phyloP scores from a whole-genome alignment of 169 alveolate species.

The Cyclospora cayetanensis region DNA sequence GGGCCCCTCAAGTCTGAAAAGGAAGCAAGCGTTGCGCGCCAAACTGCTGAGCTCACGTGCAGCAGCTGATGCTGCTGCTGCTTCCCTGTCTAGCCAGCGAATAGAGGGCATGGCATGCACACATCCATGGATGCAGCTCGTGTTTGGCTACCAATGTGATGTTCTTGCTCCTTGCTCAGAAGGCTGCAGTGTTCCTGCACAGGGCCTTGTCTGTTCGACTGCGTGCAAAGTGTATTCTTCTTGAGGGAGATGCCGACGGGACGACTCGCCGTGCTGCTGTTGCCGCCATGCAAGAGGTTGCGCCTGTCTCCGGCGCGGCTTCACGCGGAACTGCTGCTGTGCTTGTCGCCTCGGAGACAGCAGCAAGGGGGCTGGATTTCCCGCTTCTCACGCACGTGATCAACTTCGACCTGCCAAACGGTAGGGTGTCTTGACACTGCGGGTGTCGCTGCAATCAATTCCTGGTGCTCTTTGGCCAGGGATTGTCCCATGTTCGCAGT shows the following conservation, averaged over 20 bases:
- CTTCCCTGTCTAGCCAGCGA: neutral
- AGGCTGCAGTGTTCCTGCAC: neutral
- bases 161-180: neutral
- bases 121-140: neutral
- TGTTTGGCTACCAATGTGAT: too few species aligned
- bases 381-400: conserved; percentile 64
- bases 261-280: neutral
- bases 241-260: neutral
- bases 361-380: conserved; percentile 64
- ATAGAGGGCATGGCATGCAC: too few species aligned
- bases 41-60: too few species aligned
- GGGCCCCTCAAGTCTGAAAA: neutral
- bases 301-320: neutral
- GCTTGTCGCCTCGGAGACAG: conserved; percentile 56
- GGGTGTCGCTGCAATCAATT: neutral
- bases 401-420: conserved; percentile 55
- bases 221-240: neutral
- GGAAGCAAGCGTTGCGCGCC: too few species aligned
- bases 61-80: neutral
- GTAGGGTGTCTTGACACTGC: neutral
- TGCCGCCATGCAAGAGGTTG: neutral
- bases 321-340: neutral
- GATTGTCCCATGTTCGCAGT: too few species aligned
- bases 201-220: neutral
- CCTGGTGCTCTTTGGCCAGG: neutral